phyloP scores from a whole-genome alignment of 1,284 basidiomycete species.

The Heterobasidion annosum region DNA sequence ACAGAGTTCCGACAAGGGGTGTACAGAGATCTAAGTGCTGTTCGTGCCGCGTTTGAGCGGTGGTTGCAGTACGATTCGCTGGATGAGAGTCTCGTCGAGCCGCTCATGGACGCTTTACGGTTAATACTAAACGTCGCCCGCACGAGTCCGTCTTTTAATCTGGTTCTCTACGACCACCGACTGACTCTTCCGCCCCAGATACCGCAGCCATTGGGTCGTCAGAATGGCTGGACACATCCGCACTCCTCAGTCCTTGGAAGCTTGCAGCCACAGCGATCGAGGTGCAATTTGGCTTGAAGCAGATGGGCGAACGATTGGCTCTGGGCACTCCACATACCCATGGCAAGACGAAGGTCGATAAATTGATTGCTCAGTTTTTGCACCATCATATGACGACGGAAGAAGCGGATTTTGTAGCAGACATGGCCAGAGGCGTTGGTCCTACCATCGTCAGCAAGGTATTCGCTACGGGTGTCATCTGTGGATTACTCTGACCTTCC shows the following conservation, averaged over 20 bases:
- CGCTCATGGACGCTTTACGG: constrained; percentile 55
- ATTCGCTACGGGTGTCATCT: background rate
- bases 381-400: constrained; percentile 63
- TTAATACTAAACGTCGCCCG: constrained; percentile 51
- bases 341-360: constrained; percentile 38
- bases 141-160: constrained; percentile 27
- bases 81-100: constrained; percentile 45
- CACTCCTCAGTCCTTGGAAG: constrained; percentile 71
- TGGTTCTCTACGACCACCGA: background rate
- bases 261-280: constrained; percentile 71
- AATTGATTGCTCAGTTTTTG: constrained; percentile 56
- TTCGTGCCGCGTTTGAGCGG: constrained; percentile 58
- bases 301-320: constrained; percentile 56
- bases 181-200: background rate
- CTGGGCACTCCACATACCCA: constrained; percentile 42
- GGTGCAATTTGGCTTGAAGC: constrained; percentile 63
- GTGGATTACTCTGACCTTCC: no score
- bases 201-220: constrained; percentile 36
- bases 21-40: constrained; percentile 61
- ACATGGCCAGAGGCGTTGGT: constrained; percentile 65
- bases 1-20: constrained; percentile 61
- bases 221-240: constrained; percentile 52
- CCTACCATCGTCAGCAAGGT: constrained; percentile 61
- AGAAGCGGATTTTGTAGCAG: constrained; percentile 71
- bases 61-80: constrained; percentile 42